phyloP scores from a whole-genome alignment of 176 grass and related monocot species.

The Juncus inflexus region DNA sequence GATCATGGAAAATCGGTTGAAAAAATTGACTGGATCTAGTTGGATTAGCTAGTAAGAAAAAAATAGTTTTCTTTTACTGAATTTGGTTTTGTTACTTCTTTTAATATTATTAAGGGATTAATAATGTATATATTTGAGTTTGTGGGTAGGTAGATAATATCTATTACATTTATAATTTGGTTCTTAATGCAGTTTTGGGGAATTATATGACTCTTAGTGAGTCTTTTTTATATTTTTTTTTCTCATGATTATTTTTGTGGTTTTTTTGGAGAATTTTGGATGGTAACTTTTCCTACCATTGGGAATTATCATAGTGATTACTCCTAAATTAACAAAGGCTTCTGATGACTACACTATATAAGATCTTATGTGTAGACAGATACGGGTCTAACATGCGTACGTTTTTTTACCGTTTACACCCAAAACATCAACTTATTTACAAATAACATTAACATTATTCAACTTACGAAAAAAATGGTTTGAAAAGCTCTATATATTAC shows the following conservation, averaged over 20 bases:
- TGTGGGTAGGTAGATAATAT: background rate
- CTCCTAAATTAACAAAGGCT: slow-evolving; percentile 26
- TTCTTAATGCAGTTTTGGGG: background rate
- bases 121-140: background rate
- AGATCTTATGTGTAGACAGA: slow-evolving; percentile 28
- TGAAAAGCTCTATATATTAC: too few species aligned
- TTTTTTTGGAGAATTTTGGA: slow-evolving; percentile 17
- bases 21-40: slow-evolving; percentile 49
- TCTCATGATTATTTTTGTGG: background rate
- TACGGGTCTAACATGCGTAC: slow-evolving; percentile 21
- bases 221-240: slow-evolving; percentile 11
- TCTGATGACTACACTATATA: slow-evolving; percentile 30
- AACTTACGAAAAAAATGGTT: too few species aligned
- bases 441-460: too few species aligned
- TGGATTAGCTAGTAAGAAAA: slow-evolving; percentile 26
- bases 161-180: background rate
- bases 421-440: too few species aligned
- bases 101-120: background rate
- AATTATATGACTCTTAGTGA: background rate
- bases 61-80: background rate
- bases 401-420: background rate
- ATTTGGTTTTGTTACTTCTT: background rate
- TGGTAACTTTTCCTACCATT: slow-evolving; percentile 19
- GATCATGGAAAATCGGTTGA: slow-evolving; percentile 39
- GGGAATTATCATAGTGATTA: slow-evolving; percentile 10